phyloP scores from a whole-genome alignment of 73 alveolate genomes.

The Blepharisma stoltei region DNA sequence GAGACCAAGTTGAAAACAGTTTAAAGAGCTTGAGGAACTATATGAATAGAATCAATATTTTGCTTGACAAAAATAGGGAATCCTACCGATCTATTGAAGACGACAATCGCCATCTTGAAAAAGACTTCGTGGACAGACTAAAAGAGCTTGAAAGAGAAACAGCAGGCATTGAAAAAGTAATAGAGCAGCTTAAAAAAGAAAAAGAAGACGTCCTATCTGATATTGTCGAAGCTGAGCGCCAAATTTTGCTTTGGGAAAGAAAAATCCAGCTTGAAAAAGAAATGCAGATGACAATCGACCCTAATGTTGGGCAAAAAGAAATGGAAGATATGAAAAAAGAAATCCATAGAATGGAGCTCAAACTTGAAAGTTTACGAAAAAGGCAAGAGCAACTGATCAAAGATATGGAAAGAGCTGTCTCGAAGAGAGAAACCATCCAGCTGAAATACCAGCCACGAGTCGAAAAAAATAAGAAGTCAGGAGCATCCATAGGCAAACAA shows the following conservation, averaged over 20 bases:
- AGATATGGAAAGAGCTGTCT: conserved; percentile 97
- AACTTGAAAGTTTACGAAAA: conserved; percentile 80
- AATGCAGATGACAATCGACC: conserved; percentile 97
- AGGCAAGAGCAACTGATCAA: conserved; percentile 90
- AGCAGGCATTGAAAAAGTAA: conserved; percentile 85
- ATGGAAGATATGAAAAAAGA: conserved; percentile 91
- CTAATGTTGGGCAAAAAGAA: conserved; percentile 95
- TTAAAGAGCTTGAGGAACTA: conserved; percentile 91
- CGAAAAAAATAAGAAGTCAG: conserved; percentile 59
- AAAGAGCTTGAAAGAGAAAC: conserved; percentile 91
- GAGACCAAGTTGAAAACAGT: conserved; percentile 84
- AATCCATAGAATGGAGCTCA: conserved; percentile 95
- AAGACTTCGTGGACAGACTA: conserved; percentile 89
- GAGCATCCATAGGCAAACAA: conserved; percentile 66
- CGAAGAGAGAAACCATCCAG: conserved; percentile 93
- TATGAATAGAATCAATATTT: conserved; percentile 93
- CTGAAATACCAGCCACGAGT: conserved; percentile 86
- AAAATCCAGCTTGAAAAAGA: conserved; percentile 96
- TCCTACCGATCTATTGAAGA: conserved; percentile 76
- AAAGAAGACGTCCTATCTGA: conserved; percentile 94
- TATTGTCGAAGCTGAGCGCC: conserved; percentile 95
- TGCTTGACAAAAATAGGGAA: conserved; percentile 78
- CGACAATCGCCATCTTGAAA: conserved; percentile 87
- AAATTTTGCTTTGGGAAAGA: conserved; percentile 97
- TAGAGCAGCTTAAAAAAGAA: conserved; percentile 88